These are phyloP conservation scores for Fusarium verrucosum DNA, from an alignment of 2,329 filamentous ascomycete genomes.

Conservation along the genomic window DNA sequence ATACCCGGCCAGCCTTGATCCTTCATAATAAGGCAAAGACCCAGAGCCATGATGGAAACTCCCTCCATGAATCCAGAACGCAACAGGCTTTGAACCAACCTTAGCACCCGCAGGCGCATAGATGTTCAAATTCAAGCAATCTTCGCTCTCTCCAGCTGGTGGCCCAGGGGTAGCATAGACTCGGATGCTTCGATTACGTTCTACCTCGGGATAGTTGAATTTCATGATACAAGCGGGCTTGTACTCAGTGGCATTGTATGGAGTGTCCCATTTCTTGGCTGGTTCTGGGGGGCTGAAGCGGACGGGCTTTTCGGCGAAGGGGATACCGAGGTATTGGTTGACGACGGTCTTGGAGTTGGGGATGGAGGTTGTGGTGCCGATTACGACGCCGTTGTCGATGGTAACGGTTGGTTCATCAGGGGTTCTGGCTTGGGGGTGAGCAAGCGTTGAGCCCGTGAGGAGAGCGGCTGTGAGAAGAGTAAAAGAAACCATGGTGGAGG, in stretches of 20 bases:
- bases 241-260: conserved; percentile 40
- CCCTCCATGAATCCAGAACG: conserved; percentile 58
- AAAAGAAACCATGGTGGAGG: conserved; percentile 9
- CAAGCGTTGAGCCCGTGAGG: neutral
- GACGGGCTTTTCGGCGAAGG: conserved; percentile 43
- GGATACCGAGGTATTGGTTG: conserved; percentile 46
- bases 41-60: conserved; percentile 51
- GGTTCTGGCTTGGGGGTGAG: neutral
- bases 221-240: conserved; percentile 43
- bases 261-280: conserved; percentile 24
- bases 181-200: conserved; percentile 23
- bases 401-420: conserved; percentile 17
- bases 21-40: conserved; percentile 52
- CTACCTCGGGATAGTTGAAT: conserved; percentile 35
- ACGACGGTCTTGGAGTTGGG: conserved; percentile 29
- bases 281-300: conserved; percentile 40
- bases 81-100: conserved; percentile 50
- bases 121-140: conserved; percentile 50
- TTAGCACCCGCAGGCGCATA: conserved; percentile 40
- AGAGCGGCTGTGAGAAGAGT: neutral
- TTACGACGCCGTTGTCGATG: conserved; percentile 31
- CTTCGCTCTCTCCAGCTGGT: conserved; percentile 43
- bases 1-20: conserved; percentile 51
- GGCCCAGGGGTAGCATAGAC: conserved; percentile 40
- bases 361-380: conserved; percentile 30